Conservation (phyloP, 345 rosid genomes). For the Camelina laxa region DNA sequence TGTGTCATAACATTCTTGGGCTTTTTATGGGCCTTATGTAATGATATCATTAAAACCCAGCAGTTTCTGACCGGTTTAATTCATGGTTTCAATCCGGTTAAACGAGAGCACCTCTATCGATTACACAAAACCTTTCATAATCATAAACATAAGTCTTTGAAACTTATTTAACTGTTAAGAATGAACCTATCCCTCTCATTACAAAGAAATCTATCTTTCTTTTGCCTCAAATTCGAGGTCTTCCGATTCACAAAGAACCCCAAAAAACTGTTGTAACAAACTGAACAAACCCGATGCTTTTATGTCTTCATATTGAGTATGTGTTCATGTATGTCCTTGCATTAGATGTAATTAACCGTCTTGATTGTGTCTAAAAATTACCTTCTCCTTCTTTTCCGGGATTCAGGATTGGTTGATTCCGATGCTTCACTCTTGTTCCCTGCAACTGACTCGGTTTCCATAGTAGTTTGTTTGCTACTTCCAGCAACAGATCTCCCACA, state of each 20-base stretch:
- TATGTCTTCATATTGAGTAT: background rate
- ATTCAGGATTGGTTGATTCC: constrained; percentile 27
- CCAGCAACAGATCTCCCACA: constrained; percentile 33
- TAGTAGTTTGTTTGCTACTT: constrained; percentile 29
- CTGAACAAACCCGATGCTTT: constrained; percentile 24
- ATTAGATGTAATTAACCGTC: constrained; percentile 17
- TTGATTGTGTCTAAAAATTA: constrained; percentile 14
- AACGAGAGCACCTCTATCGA: background rate
- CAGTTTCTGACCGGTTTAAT: constrained; percentile 18
- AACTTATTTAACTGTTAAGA: background rate
- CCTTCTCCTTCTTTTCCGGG: constrained; percentile 42
- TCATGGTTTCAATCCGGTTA: constrained; percentile 1
- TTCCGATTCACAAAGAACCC: constrained; percentile 8
- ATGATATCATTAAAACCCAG: background rate
- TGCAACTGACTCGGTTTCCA: constrained; percentile 29
- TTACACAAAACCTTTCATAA: constrained; percentile 14
- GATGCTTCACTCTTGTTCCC: constrained; percentile 10
- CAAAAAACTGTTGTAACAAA: constrained; percentile 22
- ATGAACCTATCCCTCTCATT: background rate
- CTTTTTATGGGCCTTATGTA: constrained; percentile 29
- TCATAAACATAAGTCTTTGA: constrained; percentile 6
- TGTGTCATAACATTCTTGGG: background rate
- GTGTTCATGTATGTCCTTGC: constrained; percentile 1
- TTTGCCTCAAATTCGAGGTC: constrained; percentile 9
- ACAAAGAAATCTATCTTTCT: background rate